phyloP scores from a whole-genome alignment of 2,329 filamentous ascomycete species.

The Alternaria sp. region DNA sequence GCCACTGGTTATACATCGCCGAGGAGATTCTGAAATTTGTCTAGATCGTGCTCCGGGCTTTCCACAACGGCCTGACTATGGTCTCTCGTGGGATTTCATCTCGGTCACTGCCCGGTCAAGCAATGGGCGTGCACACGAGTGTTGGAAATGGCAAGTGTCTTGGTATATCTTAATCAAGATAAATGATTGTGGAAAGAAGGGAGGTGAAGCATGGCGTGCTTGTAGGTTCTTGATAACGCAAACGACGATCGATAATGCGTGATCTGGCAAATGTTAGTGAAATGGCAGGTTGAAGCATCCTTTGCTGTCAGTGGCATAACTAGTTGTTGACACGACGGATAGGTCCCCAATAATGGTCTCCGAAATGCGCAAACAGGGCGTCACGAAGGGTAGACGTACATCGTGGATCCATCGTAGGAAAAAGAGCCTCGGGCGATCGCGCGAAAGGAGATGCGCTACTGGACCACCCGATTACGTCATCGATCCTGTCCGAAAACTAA shows the following conservation, averaged over 20 bases:
- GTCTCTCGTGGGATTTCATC: conserved; percentile 1
- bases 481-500: background rate
- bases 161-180: background rate
- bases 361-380: background rate
- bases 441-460: background rate
- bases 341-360: background rate
- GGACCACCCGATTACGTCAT: background rate
- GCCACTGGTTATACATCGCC: background rate
- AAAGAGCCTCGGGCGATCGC: background rate
- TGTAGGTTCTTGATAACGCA: conserved; percentile 14
- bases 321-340: background rate
- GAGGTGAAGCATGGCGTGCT: background rate
- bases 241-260: conserved; percentile 15
- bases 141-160: background rate
- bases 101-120: background rate
- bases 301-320: background rate
- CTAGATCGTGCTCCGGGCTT: background rate
- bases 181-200: background rate
- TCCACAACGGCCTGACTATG: background rate
- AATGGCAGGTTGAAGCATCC: background rate
- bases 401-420: background rate
- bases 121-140: background rate
- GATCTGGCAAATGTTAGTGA: conserved; percentile 12
- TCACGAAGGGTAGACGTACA: background rate
- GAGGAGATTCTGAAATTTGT: background rate